Percentiles rank a stretch among this genome's conserved stretches.
Evolutionary conservation across 257 asterid species (phyloP).

Genomic region (Fraxinus quadrangulata): DNA sequence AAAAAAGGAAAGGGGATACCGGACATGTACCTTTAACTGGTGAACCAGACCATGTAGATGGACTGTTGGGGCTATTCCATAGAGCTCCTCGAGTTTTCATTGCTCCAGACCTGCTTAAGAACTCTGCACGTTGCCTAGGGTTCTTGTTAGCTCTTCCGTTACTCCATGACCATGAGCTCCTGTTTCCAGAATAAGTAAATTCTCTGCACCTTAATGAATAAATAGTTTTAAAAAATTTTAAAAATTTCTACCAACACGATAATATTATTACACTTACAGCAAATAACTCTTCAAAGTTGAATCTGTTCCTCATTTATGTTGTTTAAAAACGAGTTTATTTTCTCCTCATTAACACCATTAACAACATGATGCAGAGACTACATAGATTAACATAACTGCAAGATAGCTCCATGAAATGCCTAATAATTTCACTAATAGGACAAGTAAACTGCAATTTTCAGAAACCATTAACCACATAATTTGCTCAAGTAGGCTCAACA

Average conservation of each 20-base stretch:
- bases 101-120: conserved; percentile 56
- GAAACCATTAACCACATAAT: neutral
- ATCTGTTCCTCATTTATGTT: neutral
- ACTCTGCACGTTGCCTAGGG: conserved; percentile 55
- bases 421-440: conserved; percentile 8
- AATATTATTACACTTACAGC: conserved; percentile 1
- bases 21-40: conserved; percentile 48
- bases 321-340: neutral
- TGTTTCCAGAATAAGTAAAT: conserved; percentile 37
- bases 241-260: conserved; percentile 16
- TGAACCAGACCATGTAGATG: conserved; percentile 50
- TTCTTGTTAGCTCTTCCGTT: conserved; percentile 33
- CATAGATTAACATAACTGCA: conserved; percentile 5
- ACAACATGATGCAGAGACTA: neutral
- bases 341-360: neutral
- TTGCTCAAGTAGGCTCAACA: conserved; percentile 10
- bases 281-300: neutral
- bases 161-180: conserved; percentile 41
- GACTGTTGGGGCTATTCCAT: conserved; percentile 44
- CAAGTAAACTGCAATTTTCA: neutral
- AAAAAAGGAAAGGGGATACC: conserved; percentile 11
- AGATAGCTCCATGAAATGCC: conserved; percentile 3
- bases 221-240: conserved; percentile 7
- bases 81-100: conserved; percentile 38
- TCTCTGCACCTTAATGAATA: conserved; percentile 40